Percentiles rank a stretch among this genome's conserved stretches.
phyloP scores from a whole-genome alignment of 768 basidiomycete species.

The Grammothele lineata region DNA sequence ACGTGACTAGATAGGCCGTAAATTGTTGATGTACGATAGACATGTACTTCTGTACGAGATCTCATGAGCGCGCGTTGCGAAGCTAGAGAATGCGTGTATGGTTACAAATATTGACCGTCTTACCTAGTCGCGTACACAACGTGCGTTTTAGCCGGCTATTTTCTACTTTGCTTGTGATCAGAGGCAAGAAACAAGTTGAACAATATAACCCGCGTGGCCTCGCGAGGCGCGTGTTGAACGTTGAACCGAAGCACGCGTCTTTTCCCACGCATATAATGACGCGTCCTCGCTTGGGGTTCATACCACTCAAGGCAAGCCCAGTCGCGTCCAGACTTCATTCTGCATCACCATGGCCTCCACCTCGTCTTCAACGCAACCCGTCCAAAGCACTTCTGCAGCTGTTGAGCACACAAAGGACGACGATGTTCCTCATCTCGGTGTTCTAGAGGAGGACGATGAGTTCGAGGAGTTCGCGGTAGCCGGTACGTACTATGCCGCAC shows the following conservation, averaged over 20 bases:
- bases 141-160: no score
- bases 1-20: no score
- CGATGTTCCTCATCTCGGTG: constrained; percentile 68
- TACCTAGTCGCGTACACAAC: no score
- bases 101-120: not conserved
- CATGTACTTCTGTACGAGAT: no score
- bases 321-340: no score
- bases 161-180: no score
- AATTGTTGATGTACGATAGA: no score
- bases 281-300: not conserved
- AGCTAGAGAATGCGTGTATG: not conserved
- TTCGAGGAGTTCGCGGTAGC: constrained; percentile 90
- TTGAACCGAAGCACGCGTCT: not conserved
- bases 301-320: no score
- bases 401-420: constrained; percentile 28
- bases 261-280: constrained; percentile 2
- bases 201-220: no score
- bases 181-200: no score
- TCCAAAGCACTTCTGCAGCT: constrained; percentile 19
- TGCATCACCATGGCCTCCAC: constrained; percentile 21
- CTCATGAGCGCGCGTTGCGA: no score
- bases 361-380: constrained; percentile 25
- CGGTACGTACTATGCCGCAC: constrained; percentile 41
- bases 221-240: no score
- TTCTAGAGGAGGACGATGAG: constrained; percentile 97